A percentile compares a stretch with the other conserved stretches of the same genome.
Evolutionary conservation across 1,284 basidiomycete species (phyloP).

Genomic region (Sporisorium iseilematis-ciliati): DNA sequence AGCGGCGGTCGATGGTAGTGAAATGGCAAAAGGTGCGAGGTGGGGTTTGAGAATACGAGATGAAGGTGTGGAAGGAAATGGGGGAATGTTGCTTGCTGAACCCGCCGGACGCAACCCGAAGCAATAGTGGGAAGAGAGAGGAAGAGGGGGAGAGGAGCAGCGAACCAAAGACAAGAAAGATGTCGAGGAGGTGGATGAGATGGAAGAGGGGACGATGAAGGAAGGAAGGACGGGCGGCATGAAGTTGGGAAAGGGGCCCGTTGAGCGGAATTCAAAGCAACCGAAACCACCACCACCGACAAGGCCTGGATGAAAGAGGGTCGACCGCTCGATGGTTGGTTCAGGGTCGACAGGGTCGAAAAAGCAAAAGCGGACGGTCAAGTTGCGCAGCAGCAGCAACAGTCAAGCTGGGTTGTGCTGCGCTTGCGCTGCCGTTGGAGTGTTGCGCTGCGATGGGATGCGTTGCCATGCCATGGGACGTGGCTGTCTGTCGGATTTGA

Average conservation of each 20-base stretch:
- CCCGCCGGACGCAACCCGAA: neutral
- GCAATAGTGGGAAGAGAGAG: neutral
- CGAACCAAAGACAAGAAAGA: neutral
- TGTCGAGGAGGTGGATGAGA: neutral
- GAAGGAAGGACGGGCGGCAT: neutral
- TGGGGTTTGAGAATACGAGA: conserved; percentile 2
- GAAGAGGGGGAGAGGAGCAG: no score
- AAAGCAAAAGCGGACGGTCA: neutral
- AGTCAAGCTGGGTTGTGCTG: neutral
- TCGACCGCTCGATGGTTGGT: neutral
- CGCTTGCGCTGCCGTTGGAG: no score
- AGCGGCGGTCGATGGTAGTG: neutral
- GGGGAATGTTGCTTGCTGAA: neutral
- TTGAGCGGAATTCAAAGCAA: conserved; percentile 35
- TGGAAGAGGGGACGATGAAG: neutral
- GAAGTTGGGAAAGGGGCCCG: conserved; percentile 22
- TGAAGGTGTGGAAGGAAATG: neutral
- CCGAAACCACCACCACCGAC: neutral
- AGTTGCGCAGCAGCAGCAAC: neutral
- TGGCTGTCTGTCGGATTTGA: conserved; percentile 6
- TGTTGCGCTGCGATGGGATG: neutral
- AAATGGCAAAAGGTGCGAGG: neutral
- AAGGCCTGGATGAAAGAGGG: conserved; percentile 14
- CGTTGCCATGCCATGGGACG: neutral
- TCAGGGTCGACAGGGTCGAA: neutral